These are phyloP conservation scores for Fusarium dlaminii DNA, from an alignment of 2,329 filamentous ascomycete species.

Conservation along the genomic window DNA sequence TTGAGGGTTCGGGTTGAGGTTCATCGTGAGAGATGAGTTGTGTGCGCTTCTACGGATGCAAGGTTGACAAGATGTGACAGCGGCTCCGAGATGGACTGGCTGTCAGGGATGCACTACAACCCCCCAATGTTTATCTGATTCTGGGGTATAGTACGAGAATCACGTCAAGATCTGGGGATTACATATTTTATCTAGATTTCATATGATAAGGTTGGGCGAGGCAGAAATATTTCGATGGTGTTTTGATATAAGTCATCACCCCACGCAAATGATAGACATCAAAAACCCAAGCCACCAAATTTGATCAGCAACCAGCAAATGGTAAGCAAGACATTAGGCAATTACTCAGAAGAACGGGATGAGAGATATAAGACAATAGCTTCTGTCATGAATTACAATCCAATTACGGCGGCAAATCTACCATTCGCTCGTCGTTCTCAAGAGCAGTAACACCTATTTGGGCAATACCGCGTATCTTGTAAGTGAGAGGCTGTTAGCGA, in stretches of 20 bases:
- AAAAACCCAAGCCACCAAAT: background rate
- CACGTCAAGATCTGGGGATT: slow-evolving; percentile 26
- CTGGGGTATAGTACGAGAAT: slow-evolving; percentile 15
- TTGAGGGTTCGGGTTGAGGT: background rate
- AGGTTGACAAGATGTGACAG: slow-evolving; percentile 13
- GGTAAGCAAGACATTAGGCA: background rate
- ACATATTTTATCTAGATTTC: slow-evolving; percentile 3
- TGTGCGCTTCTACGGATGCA: slow-evolving; percentile 2
- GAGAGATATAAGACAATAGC: slow-evolving; percentile 17
- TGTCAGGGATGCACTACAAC: slow-evolving; percentile 9
- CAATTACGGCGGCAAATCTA: slow-evolving; percentile 24
- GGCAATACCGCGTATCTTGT: slow-evolving; percentile 20
- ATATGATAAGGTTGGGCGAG: background rate
- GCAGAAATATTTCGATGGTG: background rate
- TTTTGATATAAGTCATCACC: background rate
- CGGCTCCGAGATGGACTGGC: slow-evolving; percentile 28
- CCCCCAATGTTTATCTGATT: slow-evolving; percentile 8
- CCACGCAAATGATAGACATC: background rate
- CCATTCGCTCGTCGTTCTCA: slow-evolving; percentile 7
- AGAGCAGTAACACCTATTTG: background rate
- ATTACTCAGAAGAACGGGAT: slow-evolving; percentile 9
- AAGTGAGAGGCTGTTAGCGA: background rate
- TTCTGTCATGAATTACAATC: slow-evolving; percentile 32
- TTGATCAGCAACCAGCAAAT: background rate
- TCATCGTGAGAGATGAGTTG: background rate